These are phyloP conservation scores for Polyplosphaeria fusca DNA, from an alignment of 495 filamentous ascomycete genomes.

Conservation along the genomic window DNA sequence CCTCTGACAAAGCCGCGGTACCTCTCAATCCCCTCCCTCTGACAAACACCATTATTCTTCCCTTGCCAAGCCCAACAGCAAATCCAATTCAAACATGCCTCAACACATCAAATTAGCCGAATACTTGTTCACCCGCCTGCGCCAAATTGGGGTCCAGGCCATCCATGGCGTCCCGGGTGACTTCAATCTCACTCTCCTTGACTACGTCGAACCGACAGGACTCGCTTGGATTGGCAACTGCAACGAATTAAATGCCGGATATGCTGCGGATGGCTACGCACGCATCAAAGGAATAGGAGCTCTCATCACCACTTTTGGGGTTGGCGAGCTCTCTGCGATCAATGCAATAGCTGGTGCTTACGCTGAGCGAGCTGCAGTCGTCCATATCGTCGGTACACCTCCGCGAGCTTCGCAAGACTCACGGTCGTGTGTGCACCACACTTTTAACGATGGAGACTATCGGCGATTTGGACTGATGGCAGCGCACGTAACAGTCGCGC, in stretches of 20 bases:
- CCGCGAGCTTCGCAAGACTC: slow-evolving; percentile 36
- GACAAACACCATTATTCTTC: no score
- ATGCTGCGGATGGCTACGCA: slow-evolving; percentile 79
- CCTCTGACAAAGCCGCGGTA: no score
- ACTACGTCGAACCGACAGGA: slow-evolving; percentile 60
- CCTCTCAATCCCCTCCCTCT: no score
- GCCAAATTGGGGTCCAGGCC: slow-evolving; percentile 65
- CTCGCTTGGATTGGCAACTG: slow-evolving; percentile 75
- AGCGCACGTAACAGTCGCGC: slow-evolving; percentile 43
- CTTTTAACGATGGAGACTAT: slow-evolving; percentile 46
- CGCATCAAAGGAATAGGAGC: slow-evolving; percentile 69
- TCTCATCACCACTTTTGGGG: slow-evolving; percentile 75
- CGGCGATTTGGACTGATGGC: slow-evolving; percentile 44
- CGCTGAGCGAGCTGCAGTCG: slow-evolving; percentile 35
- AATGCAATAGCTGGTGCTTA: slow-evolving; percentile 49
- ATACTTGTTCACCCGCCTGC: slow-evolving; percentile 68
- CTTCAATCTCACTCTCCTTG: slow-evolving; percentile 67
- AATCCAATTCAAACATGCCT: background rate
- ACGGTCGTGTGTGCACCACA: slow-evolving; percentile 46
- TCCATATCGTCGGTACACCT: slow-evolving; percentile 41
- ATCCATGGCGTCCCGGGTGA: slow-evolving; percentile 54
- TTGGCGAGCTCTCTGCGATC: slow-evolving; percentile 75
- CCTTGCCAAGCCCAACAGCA: no score
- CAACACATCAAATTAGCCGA: slow-evolving; percentile 36
- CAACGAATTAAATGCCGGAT: slow-evolving; percentile 81